Evolutionary conservation across 2,329 filamentous ascomycete genomes (phyloP).

Genomic region (Raffaelea ambrosiae): DNA sequence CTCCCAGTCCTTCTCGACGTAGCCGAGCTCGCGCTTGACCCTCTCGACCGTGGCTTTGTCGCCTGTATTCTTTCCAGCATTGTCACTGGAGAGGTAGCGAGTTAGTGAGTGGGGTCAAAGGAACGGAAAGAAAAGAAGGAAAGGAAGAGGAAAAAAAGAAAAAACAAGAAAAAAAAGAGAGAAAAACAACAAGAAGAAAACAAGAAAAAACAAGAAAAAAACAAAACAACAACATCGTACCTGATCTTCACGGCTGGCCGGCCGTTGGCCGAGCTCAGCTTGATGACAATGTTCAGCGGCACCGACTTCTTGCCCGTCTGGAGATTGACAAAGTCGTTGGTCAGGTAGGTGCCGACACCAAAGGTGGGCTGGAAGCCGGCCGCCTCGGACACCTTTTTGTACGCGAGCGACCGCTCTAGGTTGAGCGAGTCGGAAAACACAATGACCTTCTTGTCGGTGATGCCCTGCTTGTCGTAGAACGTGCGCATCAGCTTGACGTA

Average conservation of each 20-base stretch:
- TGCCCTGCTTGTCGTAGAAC: constrained; percentile 70
- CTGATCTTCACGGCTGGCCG: constrained; percentile 84
- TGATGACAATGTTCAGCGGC: constrained; percentile 96
- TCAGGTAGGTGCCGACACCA: constrained; percentile 91
- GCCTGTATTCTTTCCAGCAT: constrained; percentile 89
- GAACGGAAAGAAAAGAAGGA: background rate
- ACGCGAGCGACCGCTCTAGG: constrained; percentile 82
- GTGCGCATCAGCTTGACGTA: constrained; percentile 72
- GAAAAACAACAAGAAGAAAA: constrained; percentile 18
- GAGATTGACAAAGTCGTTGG: constrained; percentile 78
- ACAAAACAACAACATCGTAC: constrained; percentile 29
- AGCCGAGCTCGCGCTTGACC: constrained; percentile 80
- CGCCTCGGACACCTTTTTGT: constrained; percentile 74
- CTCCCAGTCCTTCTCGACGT: constrained; percentile 76
- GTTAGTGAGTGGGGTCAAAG: no score
- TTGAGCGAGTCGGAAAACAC: constrained; percentile 96
- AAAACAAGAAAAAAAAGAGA: background rate
- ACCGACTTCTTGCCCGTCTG: constrained; percentile 73
- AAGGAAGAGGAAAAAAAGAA: constrained; percentile 11
- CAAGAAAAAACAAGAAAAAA: constrained; percentile 1
- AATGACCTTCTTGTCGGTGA: constrained; percentile 75
- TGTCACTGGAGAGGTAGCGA: constrained; percentile 45
- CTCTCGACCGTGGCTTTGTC: constrained; percentile 68
- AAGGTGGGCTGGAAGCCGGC: constrained; percentile 80
- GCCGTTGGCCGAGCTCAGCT: constrained; percentile 77